Conservation (phyloP, 805 yeast species). For the Candida quercuum region DNA sequence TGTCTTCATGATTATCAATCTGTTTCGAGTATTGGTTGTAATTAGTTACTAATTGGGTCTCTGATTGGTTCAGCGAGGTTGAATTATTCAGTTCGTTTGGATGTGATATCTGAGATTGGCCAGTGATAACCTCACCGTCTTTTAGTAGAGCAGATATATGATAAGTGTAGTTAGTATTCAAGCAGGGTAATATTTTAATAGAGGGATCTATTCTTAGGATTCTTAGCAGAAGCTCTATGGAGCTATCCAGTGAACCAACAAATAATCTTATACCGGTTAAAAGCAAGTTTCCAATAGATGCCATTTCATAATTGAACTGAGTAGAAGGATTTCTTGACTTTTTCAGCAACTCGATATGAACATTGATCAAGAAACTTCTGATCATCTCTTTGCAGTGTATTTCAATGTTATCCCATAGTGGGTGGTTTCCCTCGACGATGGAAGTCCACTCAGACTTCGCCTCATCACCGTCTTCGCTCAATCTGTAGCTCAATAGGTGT, state of each 20-base stretch:
- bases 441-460: constrained; percentile 74
- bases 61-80: too few species aligned
- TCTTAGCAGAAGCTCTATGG: constrained; percentile 69
- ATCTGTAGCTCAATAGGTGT: constrained; percentile 41
- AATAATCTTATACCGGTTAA: constrained; percentile 77
- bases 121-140: constrained; percentile 72
- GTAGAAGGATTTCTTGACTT: constrained; percentile 49
- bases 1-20: constrained; percentile 39
- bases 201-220: constrained; percentile 52
- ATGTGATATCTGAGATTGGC: constrained; percentile 92
- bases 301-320: constrained; percentile 68
- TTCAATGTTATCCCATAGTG: constrained; percentile 57
- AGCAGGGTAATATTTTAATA: constrained; percentile 66
- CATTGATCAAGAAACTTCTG: constrained; percentile 71
- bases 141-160: constrained; percentile 74
- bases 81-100: constrained; percentile 41
- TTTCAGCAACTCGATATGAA: constrained; percentile 71
- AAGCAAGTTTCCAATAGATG: constrained; percentile 81
- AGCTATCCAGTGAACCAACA: constrained; percentile 79
- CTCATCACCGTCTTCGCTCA: constrained; percentile 37
- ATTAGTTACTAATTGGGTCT: too few species aligned
- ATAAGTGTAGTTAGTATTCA: constrained; percentile 79
- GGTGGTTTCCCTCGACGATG: constrained; percentile 76
- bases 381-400: constrained; percentile 62
- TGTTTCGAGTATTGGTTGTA: constrained; percentile 1